These are phyloP conservation scores for Tillandsia leiboldiana DNA, from an alignment of 176 grass and related monocot genomes.

Conservation along the genomic window DNA sequence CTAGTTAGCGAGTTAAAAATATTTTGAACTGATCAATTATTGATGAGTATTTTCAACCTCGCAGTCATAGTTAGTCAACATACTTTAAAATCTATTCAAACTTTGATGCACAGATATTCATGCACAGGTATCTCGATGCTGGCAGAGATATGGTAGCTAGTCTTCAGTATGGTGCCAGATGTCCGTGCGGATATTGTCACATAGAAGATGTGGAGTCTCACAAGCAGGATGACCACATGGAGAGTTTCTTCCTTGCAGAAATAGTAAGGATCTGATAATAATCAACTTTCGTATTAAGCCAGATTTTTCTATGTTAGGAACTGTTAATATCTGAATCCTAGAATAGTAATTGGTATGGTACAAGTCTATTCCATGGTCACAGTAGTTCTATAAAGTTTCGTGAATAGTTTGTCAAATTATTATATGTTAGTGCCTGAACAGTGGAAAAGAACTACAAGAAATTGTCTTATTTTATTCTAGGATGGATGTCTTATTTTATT, in stretches of 20 bases:
- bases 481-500: slow-evolving; percentile 13
- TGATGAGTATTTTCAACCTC: not conserved
- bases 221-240: slow-evolving; percentile 95
- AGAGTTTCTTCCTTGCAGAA: slow-evolving; percentile 99
- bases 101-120: not conserved
- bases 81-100: not conserved
- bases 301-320: not conserved
- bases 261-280: slow-evolving; percentile 37
- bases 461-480: no score
- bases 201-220: slow-evolving; percentile 95
- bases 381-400: no score
- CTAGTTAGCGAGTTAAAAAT: no score
- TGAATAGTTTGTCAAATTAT: no score
- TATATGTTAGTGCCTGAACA: no score
- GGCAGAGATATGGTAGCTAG: slow-evolving; percentile 88
- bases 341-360: no score
- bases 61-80: not conserved
- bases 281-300: not conserved
- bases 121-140: slow-evolving; percentile 65
- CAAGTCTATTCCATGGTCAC: no score
- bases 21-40: not conserved
- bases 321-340: not conserved
- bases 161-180: slow-evolving; percentile 85
- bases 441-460: no score
- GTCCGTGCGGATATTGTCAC: slow-evolving; percentile 93